phyloP scores from a whole-genome alignment of 2,329 filamentous ascomycete genomes.

The Pestalotiopsis sp. region DNA sequence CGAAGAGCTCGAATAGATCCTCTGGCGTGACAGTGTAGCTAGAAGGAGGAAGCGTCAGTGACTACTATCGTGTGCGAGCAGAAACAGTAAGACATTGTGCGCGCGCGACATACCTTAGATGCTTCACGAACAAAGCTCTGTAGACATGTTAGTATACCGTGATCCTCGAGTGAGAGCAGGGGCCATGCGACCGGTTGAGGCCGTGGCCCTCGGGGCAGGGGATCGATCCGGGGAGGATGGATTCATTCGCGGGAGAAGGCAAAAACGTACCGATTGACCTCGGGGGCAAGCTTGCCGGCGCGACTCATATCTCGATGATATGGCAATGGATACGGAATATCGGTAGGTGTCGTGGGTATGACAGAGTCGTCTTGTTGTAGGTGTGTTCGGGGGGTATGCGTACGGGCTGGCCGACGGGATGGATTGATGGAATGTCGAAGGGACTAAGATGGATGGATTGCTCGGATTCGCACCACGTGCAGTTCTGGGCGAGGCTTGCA shows the following conservation, averaged over 20 bases:
- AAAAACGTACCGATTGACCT: constrained; percentile 88
- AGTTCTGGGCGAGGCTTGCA: neutral
- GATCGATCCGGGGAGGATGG: neutral
- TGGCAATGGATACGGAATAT: constrained; percentile 15
- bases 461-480: neutral
- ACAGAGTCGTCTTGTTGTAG: constrained; percentile 1
- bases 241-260: neutral
- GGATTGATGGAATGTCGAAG: constrained; percentile 4
- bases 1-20: constrained; percentile 98
- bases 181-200: constrained; percentile 6
- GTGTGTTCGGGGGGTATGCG: constrained; percentile 1
- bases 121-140: constrained; percentile 99
- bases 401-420: constrained; percentile 11
- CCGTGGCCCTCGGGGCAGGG: constrained; percentile 13
- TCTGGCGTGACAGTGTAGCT: constrained; percentile 99
- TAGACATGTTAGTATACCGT: constrained; percentile 27
- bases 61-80: neutral
- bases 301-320: constrained; percentile 85
- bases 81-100: constrained; percentile 27
- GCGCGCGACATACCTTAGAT: constrained; percentile 77
- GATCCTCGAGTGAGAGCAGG: constrained; percentile 4
- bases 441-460: neutral
- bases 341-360: constrained; percentile 6
- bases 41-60: constrained; percentile 25
- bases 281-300: constrained; percentile 95